Conservation (phyloP, 139 green algal species). For the Chlorella sp. region DNA sequence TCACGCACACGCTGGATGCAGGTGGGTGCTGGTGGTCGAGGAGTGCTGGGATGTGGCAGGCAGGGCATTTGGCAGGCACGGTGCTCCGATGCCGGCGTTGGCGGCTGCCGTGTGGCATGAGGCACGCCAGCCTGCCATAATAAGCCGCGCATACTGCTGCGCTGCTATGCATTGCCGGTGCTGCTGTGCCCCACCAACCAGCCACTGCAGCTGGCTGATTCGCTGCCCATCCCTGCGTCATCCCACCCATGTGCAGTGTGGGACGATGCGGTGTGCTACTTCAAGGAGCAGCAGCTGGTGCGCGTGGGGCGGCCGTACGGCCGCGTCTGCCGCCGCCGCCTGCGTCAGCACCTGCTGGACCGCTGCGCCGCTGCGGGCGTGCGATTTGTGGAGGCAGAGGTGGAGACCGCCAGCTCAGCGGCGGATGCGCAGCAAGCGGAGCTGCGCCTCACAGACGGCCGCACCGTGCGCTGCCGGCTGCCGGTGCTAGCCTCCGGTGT, state of each 20-base stretch:
- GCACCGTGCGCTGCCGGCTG: slow-evolving; percentile 33
- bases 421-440: neutral
- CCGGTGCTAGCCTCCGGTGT: slow-evolving; percentile 87
- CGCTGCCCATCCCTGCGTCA: neutral
- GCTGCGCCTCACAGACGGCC: slow-evolving; percentile 31
- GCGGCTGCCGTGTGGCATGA: no score
- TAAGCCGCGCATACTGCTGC: no score
- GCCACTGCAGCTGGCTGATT: neutral
- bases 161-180: no score
- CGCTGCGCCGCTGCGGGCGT: slow-evolving; percentile 64
- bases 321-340: slow-evolving; percentile 67
- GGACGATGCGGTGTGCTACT: slow-evolving; percentile 82
- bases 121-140: no score
- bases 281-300: slow-evolving; percentile 75
- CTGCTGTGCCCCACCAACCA: no score
- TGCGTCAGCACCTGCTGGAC: slow-evolving; percentile 73
- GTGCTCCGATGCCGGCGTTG: no score
- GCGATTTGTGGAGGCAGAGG: slow-evolving; percentile 65
- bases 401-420: slow-evolving; percentile 61
- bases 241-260: slow-evolving; percentile 27
- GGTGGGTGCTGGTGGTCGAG: slow-evolving; percentile 70
- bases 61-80: no score
- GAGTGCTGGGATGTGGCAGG: no score
- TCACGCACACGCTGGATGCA: slow-evolving; percentile 83
- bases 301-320: slow-evolving; percentile 90